Conservation (phyloP, 257 asterid species). For the Plantago ovata region DNA sequence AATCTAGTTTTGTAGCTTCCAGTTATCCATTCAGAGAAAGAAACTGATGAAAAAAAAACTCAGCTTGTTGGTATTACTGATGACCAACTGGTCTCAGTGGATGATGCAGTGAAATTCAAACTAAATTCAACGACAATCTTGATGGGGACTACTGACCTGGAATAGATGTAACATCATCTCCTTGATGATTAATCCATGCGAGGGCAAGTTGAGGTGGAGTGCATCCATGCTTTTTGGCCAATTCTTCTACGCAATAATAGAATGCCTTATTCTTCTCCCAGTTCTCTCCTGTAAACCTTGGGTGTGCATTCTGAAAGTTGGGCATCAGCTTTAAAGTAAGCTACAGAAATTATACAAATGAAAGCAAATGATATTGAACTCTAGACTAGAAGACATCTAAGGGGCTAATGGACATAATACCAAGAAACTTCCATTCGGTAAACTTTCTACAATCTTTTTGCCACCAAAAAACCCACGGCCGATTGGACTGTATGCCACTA, state of each 20-base stretch:
- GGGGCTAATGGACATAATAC: conserved; percentile 12
- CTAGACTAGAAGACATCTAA: no score
- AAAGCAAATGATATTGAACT: not conserved
- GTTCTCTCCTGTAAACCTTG: conserved; percentile 34
- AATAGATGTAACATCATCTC: conserved; percentile 39
- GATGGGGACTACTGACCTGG: conserved; percentile 22
- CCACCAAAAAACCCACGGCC: conserved; percentile 45
- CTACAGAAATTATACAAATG: not conserved
- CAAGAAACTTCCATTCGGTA: conserved; percentile 30
- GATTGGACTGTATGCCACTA: conserved; percentile 31
- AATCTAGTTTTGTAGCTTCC: no score
- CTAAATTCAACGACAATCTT: no score
- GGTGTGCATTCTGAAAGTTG: not conserved
- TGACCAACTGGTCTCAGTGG: no score
- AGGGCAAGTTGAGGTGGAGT: conserved; percentile 39
- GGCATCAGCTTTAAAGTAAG: not conserved
- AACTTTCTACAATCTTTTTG: conserved; percentile 26
- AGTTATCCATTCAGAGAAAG: no score
- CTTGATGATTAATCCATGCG: conserved; percentile 54
- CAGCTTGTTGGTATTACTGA: no score
- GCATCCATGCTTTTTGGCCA: conserved; percentile 37
- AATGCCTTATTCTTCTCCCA: conserved; percentile 29
- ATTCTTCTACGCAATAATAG: conserved; percentile 27
- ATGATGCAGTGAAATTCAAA: no score
- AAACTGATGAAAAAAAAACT: no score